Conservation (phyloP, 2,329 filamentous ascomycete species). For the Alternaria panax region DNA sequence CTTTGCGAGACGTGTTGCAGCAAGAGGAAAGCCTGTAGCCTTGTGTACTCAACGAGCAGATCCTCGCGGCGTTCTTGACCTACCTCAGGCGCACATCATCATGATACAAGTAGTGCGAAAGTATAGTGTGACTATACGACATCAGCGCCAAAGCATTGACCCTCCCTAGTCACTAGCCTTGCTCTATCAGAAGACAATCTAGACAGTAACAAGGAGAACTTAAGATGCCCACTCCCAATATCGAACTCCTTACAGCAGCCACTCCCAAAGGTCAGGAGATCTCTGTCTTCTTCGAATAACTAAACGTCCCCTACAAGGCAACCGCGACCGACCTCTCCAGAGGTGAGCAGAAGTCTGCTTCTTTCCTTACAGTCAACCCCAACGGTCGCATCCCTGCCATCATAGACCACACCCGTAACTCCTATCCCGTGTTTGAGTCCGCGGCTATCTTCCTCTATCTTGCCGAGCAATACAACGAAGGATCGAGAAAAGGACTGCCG, state of each 20-base stretch:
- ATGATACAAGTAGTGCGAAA: background rate
- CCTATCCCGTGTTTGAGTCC: conserved; percentile 78
- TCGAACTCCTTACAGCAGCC: conserved; percentile 80
- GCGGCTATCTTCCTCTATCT: conserved; percentile 84
- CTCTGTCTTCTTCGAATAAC: conserved; percentile 81
- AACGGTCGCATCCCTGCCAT: conserved; percentile 88
- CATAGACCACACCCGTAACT: conserved; percentile 73
- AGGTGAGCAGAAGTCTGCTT: conserved; percentile 77
- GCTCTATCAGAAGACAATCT: background rate
- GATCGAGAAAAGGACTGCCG: conserved; percentile 29
- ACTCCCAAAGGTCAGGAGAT: conserved; percentile 90
- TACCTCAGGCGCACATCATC: background rate
- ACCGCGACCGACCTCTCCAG: conserved; percentile 67
- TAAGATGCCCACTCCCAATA: conserved; percentile 40
- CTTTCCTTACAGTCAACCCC: conserved; percentile 87
- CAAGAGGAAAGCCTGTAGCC: background rate
- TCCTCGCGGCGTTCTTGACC: background rate
- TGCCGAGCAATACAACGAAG: conserved; percentile 75
- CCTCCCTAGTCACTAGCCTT: background rate
- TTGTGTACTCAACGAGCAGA: background rate
- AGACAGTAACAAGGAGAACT: background rate
- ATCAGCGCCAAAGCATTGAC: background rate
- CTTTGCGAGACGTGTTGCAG: background rate
- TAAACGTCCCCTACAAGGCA: conserved; percentile 57
- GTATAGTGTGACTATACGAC: conserved; percentile 14